Evolutionary conservation across 148 eudicot genomes (phyloP), one percentile per base, ranked within the genome.

Genomic region (Heliamphora exappendiculata): DNA sequence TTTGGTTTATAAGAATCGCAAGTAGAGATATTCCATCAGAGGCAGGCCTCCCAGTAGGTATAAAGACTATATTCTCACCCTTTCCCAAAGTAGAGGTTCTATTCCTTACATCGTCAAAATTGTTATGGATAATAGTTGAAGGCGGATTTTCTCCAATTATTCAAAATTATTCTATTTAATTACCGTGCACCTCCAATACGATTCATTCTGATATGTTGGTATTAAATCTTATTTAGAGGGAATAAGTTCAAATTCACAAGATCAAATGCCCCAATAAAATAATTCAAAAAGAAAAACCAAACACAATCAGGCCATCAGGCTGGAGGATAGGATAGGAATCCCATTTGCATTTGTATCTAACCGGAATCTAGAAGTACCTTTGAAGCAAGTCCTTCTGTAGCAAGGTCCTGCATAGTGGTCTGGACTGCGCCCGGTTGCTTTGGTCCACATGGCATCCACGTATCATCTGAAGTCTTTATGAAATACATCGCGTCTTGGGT

Each of bases 401-500:
- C 97, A 78, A 95, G 92, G 19, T 92, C 98, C 88, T 90, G 96
- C 98, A 95, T 95, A 29, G 91, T 89, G 31, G 78, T 95, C 82
- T 91, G 97, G 53, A 88, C 76, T 31, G 98, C 98, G 63, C 89
- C 97, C 7, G 87, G 88, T 70, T 85, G 89, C 80, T 88, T 94
- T 19, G 97, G 89, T 68, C 97, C 98, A 85, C 98, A 94, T 12
- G 97, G 98, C 67, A 91, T 81, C 95, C 84, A 91, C 74, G 76
- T 72, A 34, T 82, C 97, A 63, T 82, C 87, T 42, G 86, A 42
- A 10, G 84, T 86, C 81, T 87, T 78, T 19, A 79, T 75, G 76
- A 95, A 95, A 83, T 75, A 92, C 97, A 90, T 91, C 33, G 98
- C 97, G 83, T 95, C 98, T 86, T 95, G 98, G 8, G 97, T 95